Percentiles rank a stretch among this genome's conserved stretches.
Conservation (phyloP, 331 rosid genomes). For the Malus hybrid region DNA sequence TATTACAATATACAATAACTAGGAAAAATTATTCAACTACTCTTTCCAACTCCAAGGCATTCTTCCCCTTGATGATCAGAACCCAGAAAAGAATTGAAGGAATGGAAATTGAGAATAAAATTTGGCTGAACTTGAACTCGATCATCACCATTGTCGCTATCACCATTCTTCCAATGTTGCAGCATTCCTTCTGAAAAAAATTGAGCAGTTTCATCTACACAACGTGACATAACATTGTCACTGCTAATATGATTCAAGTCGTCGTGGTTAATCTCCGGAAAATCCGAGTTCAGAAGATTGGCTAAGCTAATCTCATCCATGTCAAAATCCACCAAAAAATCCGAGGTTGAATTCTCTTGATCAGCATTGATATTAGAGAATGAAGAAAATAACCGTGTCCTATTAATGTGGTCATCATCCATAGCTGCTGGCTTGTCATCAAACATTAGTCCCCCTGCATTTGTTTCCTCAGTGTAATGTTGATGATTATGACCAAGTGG, state of each 20-base stretch:
- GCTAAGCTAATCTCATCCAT: slow-evolving; percentile 2
- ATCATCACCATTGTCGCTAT: background rate
- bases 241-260: background rate
- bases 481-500: too few species aligned
- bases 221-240: background rate
- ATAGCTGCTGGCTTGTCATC: background rate
- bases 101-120: background rate
- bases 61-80: background rate
- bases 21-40: background rate
- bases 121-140: slow-evolving; percentile 1
- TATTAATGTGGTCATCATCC: background rate
- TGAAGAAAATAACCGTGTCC: background rate
- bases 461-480: background rate
- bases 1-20: too few species aligned
- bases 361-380: background rate
- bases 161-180: background rate
- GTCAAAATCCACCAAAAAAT: slow-evolving; percentile 1
- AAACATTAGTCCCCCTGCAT: background rate
- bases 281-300: slow-evolving; percentile 7
- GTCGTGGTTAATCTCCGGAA: background rate
- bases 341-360: background rate
- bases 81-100: background rate
- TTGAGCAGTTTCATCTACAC: background rate
- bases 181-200: background rate
- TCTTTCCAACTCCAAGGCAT: background rate